Percentiles rank a stretch among this genome's conserved stretches.
Evolutionary conservation across 768 basidiomycete species (phyloP).

Genomic region (Termitomyces sp.): DNA sequence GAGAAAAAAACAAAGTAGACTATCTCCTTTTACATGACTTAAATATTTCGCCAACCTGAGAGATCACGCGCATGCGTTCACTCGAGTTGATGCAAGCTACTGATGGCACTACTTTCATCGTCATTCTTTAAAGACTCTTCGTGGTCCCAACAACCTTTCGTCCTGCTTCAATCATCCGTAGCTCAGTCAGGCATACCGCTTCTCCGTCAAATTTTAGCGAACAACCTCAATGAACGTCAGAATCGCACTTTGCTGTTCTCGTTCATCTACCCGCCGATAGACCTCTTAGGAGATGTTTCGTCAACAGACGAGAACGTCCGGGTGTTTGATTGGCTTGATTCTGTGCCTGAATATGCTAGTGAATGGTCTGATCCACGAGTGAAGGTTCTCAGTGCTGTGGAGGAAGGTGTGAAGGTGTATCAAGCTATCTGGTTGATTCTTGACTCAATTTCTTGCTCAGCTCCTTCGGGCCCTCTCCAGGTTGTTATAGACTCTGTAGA

Average conservation of each 20-base stretch:
- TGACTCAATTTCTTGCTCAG: slow-evolving; percentile 20
- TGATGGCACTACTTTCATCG: slow-evolving; percentile 15
- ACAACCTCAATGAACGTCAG: slow-evolving; percentile 16
- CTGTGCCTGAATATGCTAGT: slow-evolving; percentile 50
- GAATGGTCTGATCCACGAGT: slow-evolving; percentile 25
- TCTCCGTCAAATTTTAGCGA: slow-evolving; percentile 39
- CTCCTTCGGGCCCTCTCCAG: slow-evolving; percentile 42
- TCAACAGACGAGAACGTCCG: slow-evolving; percentile 23
- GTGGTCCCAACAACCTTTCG: slow-evolving; percentile 31
- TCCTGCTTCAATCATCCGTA: slow-evolving; percentile 55
- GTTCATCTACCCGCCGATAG: slow-evolving; percentile 48
- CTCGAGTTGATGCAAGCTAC: not conserved
- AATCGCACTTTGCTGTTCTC: slow-evolving; percentile 44
- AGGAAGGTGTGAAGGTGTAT: slow-evolving; percentile 28
- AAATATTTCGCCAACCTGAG: not conserved
- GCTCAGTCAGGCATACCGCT: slow-evolving; percentile 56
- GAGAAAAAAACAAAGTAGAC: slow-evolving; percentile 20
- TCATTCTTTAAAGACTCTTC: slow-evolving; percentile 14
- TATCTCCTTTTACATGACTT: not conserved
- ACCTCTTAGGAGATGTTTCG: slow-evolving; percentile 26
- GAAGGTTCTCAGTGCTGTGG: slow-evolving; percentile 36
- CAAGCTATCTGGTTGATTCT: slow-evolving; percentile 9
- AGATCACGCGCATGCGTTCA: not conserved
- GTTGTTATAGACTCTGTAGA: slow-evolving; percentile 73
- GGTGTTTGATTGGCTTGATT: slow-evolving; percentile 44